Evolutionary conservation across 2,329 filamentous ascomycete species (phyloP).

Genomic region (Curvularia sp.): DNA sequence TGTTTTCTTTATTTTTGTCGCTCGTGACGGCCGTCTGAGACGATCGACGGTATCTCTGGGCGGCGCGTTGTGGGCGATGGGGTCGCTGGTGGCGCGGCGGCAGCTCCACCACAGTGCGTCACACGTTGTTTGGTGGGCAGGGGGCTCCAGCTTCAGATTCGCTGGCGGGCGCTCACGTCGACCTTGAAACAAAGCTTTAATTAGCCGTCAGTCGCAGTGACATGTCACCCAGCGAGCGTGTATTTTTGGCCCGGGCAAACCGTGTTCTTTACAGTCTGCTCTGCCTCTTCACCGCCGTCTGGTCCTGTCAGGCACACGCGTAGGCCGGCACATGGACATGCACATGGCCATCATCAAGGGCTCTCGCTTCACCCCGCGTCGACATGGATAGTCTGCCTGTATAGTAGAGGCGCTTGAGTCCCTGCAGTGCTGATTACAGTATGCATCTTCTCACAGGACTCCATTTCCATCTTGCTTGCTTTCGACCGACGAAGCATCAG

Average conservation of each 20-base stretch:
- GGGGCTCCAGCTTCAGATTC: constrained; percentile 14
- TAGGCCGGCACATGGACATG: background rate
- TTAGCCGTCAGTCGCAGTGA: constrained; percentile 2
- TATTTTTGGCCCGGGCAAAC: background rate
- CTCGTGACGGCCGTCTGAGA: constrained; percentile 6
- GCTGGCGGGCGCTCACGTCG: constrained; percentile 11
- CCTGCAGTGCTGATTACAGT: background rate
- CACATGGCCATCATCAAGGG: background rate
- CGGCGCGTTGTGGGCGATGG: constrained; percentile 27
- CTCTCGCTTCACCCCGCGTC: background rate
- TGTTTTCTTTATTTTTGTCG: constrained; percentile 2
- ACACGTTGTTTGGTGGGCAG: constrained; percentile 16
- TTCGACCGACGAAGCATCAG: background rate
- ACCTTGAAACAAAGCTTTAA: constrained; percentile 17
- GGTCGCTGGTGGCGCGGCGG: constrained; percentile 37
- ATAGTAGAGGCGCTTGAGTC: background rate
- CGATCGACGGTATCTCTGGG: constrained; percentile 14
- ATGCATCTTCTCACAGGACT: background rate
- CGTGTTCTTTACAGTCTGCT: background rate
- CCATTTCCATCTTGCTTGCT: background rate
- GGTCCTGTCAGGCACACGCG: constrained; percentile 1
- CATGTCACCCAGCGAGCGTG: background rate
- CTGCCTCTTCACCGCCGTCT: background rate
- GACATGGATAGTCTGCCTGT: background rate
- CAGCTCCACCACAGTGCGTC: constrained; percentile 36